Evolutionary conservation across 257 asterid genomes (phyloP).

Genomic region (Primulina eburnea): DNA sequence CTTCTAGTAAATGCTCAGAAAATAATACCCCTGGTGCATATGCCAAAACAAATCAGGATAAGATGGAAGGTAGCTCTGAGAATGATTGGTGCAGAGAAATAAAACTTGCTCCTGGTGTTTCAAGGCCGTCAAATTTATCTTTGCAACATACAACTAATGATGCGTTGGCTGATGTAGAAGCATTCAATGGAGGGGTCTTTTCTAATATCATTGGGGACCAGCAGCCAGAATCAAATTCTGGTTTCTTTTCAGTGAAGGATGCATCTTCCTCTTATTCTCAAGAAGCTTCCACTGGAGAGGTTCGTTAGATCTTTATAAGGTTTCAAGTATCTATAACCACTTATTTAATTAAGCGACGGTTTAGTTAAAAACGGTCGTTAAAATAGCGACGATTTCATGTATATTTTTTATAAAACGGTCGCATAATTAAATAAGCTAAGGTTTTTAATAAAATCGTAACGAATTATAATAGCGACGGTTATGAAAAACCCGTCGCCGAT

Average conservation of each 20-base stretch:
- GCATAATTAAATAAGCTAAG: too few relatives aligned
- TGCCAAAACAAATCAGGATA: conserved; percentile 23
- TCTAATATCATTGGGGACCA: conserved; percentile 21
- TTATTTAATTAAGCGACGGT: too few relatives aligned
- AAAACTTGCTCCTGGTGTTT: conserved; percentile 16
- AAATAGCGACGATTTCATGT: too few relatives aligned
- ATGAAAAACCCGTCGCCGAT: too few relatives aligned
- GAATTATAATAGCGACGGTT: too few relatives aligned
- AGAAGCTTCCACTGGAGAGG: conserved; percentile 35
- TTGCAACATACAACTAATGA: conserved; percentile 6
- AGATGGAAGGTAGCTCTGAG: conserved; percentile 22
- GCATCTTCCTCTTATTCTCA: conserved; percentile 23
- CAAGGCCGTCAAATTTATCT: conserved; percentile 15
- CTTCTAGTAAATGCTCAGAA: conserved; percentile 24
- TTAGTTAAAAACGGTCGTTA: too few relatives aligned
- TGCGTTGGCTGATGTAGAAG: conserved; percentile 12
- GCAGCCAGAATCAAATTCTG: conserved; percentile 21
- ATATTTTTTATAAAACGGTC: too few relatives aligned
- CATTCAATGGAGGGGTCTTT: conserved; percentile 8
- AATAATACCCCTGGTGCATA: conserved; percentile 19
- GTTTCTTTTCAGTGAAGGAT: conserved; percentile 24
- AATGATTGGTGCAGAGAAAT: conserved; percentile 24
- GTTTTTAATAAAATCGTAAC: too few relatives aligned
- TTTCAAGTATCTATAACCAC: neutral
- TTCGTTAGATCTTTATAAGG: conserved; percentile 6